Evolutionary conservation across 805 yeast genomes (phyloP).

Genomic region (Kodamaea fukazawae): DNA sequence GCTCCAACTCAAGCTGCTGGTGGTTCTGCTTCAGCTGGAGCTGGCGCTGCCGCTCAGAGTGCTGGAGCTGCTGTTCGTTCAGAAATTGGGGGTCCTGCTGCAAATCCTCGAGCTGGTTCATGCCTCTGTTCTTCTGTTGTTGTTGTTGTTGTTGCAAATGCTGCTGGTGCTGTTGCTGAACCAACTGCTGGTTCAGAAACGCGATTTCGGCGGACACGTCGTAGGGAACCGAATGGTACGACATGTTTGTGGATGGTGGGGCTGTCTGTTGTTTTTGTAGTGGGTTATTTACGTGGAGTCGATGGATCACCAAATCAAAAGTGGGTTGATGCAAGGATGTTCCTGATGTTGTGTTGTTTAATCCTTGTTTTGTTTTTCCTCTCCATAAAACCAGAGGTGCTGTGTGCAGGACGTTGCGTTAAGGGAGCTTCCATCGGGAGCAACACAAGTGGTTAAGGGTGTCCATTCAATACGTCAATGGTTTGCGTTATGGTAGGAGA

Average conservation of each 20-base stretch:
- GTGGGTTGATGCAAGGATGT: constrained; percentile 8
- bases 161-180: constrained; percentile 9
- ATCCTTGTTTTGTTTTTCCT: constrained; percentile 1
- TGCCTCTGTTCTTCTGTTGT: constrained; percentile 4
- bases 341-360: constrained; percentile 4
- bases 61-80: constrained; percentile 6
- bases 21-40: constrained; percentile 8
- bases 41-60: constrained; percentile 9
- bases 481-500: too few species aligned
- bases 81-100: not conserved
- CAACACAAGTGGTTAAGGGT: too few species aligned
- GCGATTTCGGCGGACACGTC: constrained; percentile 1
- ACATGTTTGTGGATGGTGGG: constrained; percentile 1
- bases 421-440: too few species aligned
- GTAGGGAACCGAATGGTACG: constrained; percentile 7
- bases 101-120: constrained; percentile 1
- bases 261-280: not conserved
- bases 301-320: not conserved
- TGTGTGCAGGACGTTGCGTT: too few species aligned
- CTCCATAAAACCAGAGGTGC: too few species aligned
- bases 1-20: constrained; percentile 9
- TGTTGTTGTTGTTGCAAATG: constrained; percentile 9
- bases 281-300: not conserved
- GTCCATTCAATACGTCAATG: too few species aligned
- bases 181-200: constrained; percentile 6